These are phyloP conservation scores for Brettanomyces sp. DNA, from an alignment of 805 yeast species.

Conservation along the genomic window DNA sequence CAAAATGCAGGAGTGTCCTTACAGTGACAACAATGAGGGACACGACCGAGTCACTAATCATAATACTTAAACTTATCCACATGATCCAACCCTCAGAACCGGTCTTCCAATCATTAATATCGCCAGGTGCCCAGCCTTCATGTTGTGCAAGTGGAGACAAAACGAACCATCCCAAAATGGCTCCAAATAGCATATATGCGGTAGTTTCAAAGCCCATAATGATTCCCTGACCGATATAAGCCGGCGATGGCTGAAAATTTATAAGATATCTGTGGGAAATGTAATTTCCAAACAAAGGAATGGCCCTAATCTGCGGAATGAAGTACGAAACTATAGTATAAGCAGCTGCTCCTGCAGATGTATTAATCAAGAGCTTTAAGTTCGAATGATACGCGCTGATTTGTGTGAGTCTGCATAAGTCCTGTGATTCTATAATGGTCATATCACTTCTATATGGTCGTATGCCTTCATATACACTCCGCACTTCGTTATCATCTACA, in stretches of 20 bases:
- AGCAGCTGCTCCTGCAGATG: conserved; percentile 60
- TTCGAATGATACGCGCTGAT: conserved; percentile 29
- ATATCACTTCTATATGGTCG: conserved; percentile 2
- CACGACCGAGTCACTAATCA: conserved; percentile 86
- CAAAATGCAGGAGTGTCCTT: conserved; percentile 26
- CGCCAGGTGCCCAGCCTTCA: conserved; percentile 82
- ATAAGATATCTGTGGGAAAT: conserved; percentile 63
- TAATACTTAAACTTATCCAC: conserved; percentile 87
- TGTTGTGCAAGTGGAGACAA: conserved; percentile 72
- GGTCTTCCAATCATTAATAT: conserved; percentile 81
- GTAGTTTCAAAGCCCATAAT: conserved; percentile 95
- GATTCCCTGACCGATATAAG: conserved; percentile 94
- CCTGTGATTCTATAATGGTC: conserved; percentile 26
- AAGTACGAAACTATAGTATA: conserved; percentile 71
- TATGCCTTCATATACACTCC: neutral
- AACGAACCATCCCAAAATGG: conserved; percentile 84
- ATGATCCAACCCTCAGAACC: conserved; percentile 98
- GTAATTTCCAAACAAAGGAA: conserved; percentile 69
- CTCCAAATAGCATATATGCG: conserved; percentile 82
- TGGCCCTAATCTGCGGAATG: conserved; percentile 51
- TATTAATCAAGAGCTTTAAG: conserved; percentile 44
- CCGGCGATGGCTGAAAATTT: conserved; percentile 94
- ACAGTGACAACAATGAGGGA: conserved; percentile 58
- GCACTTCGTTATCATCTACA: too few relatives aligned
- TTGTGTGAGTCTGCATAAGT: conserved; percentile 20